Evolutionary conservation across 371 early-diverging fungal species (phyloP).

Genomic region (Mortierella sp.): DNA sequence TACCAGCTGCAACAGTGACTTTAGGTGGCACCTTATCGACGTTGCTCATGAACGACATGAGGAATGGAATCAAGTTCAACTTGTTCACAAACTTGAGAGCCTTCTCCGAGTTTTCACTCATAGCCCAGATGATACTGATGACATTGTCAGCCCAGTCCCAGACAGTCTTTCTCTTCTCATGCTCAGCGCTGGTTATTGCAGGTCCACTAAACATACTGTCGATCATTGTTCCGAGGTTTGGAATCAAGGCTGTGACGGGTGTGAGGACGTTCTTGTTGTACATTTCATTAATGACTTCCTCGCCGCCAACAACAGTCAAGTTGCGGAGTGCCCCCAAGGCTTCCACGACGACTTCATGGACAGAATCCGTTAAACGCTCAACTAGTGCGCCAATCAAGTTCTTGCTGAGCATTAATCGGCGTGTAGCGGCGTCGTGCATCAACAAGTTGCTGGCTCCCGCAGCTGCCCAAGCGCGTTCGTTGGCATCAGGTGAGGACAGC

Average conservation of each 20-base stretch:
- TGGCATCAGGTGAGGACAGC: conserved; percentile 73
- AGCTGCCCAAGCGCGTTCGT: conserved; percentile 92
- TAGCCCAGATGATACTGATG: conserved; percentile 77
- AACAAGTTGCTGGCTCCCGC: conserved; percentile 86
- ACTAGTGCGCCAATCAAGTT: conserved; percentile 76
- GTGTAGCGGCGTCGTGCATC: conserved; percentile 68
- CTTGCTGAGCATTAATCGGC: conserved; percentile 79
- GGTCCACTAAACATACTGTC: conserved; percentile 64
- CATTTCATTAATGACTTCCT: conserved; percentile 76
- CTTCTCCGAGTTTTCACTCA: conserved; percentile 77
- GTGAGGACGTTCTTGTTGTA: conserved; percentile 75
- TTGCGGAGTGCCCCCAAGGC: conserved; percentile 84
- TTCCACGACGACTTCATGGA: conserved; percentile 83
- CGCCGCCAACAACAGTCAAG: conserved; percentile 69
- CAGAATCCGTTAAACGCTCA: conserved; percentile 77
- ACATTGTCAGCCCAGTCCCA: conserved; percentile 83
- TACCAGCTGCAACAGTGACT: conserved; percentile 79
- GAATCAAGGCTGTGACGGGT: conserved; percentile 63
- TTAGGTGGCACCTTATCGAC: conserved; percentile 72
- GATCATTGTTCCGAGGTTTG: conserved; percentile 61
- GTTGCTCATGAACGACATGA: conserved; percentile 75
- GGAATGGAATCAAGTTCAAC: conserved; percentile 72
- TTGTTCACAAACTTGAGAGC: conserved; percentile 75
- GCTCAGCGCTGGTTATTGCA: conserved; percentile 59
- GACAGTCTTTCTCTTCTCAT: conserved; percentile 69